Percentiles rank a stretch among this genome's conserved stretches.
phyloP scores from a whole-genome alignment of 164 flowering plant genomes.

The Stephania cephalantha region DNA sequence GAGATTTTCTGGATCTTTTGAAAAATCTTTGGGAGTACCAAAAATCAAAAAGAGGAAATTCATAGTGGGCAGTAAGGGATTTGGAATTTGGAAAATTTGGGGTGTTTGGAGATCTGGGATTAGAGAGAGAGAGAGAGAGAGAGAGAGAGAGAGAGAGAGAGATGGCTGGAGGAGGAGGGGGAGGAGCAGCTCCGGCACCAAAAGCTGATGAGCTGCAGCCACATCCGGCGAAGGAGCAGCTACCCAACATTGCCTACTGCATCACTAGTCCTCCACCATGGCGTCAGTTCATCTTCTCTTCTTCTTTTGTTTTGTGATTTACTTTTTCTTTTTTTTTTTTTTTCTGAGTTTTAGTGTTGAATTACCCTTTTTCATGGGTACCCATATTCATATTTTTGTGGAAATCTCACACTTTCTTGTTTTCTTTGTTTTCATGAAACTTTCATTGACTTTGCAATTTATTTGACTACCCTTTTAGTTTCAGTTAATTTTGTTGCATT shows the following conservation, averaged over 20 bases:
- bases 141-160: conserved; percentile 2
- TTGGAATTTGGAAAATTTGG: conserved; percentile 7
- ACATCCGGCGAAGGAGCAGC: conserved; percentile 65
- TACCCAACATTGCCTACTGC: conserved; percentile 56
- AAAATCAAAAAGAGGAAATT: too few species aligned
- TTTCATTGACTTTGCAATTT: not conserved
- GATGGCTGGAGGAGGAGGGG: conserved; percentile 42
- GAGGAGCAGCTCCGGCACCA: conserved; percentile 54
- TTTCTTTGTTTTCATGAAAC: not conserved
- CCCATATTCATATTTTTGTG: not conserved
- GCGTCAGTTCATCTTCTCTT: conserved; percentile 37
- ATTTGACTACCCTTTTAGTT: not conserved
- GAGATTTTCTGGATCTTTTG: conserved; percentile 2
- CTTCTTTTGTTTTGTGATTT: not conserved
- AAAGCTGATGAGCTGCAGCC: conserved; percentile 66
- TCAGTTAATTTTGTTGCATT: not conserved
- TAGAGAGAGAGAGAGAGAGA: not conserved
- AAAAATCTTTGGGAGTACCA: not conserved
- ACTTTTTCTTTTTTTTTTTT: not conserved
- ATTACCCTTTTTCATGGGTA: not conserved
- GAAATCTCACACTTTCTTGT: not conserved
- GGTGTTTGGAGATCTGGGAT: not conserved
- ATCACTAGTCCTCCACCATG: conserved; percentile 76
- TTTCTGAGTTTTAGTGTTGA: not conserved
- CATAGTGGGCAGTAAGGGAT: conserved; percentile 5